Conservation (phyloP, 768 basidiomycete species). For the Fistulinella prunicolor region DNA sequence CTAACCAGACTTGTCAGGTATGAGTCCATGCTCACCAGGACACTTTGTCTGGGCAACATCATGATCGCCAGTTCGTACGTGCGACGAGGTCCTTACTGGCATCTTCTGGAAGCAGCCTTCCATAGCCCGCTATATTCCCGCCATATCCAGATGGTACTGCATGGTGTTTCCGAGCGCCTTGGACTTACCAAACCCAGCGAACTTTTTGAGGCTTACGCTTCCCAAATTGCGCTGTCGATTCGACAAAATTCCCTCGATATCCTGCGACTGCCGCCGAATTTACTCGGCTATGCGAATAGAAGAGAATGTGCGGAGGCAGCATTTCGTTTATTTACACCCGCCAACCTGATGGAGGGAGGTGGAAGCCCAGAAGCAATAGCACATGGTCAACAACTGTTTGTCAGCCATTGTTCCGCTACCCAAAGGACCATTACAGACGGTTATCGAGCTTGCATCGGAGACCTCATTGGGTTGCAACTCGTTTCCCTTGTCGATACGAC, state of each 20-base stretch:
- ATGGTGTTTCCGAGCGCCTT: slow-evolving; percentile 60
- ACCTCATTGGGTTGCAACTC: slow-evolving; percentile 63
- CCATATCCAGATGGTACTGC: slow-evolving; percentile 50
- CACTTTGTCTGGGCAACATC: slow-evolving; percentile 69
- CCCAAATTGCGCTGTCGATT: slow-evolving; percentile 71
- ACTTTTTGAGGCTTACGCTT: slow-evolving; percentile 77
- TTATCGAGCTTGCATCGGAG: slow-evolving; percentile 60
- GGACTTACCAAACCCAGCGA: slow-evolving; percentile 58
- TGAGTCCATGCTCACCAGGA: slow-evolving; percentile 73
- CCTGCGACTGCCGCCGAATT: slow-evolving; percentile 58
- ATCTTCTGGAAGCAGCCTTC: slow-evolving; percentile 69
- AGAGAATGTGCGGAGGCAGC: slow-evolving; percentile 65
- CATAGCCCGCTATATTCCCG: slow-evolving; percentile 29
- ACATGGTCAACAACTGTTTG: slow-evolving; percentile 48
- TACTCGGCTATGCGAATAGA: slow-evolving; percentile 74
- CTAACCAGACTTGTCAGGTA: slow-evolving; percentile 44
- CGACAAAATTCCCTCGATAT: slow-evolving; percentile 48
- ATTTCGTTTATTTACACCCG: slow-evolving; percentile 65
- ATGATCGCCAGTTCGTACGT: slow-evolving; percentile 76
- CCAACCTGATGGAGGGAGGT: slow-evolving; percentile 52
- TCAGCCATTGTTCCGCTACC: slow-evolving; percentile 58
- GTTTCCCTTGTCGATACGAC: slow-evolving; percentile 43
- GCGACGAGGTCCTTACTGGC: slow-evolving; percentile 83
- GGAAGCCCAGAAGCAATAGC: slow-evolving; percentile 23
- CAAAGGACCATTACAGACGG: slow-evolving; percentile 51